Conservation (phyloP, 805 yeast genomes). For the Cyberlindnera suaveolens region DNA sequence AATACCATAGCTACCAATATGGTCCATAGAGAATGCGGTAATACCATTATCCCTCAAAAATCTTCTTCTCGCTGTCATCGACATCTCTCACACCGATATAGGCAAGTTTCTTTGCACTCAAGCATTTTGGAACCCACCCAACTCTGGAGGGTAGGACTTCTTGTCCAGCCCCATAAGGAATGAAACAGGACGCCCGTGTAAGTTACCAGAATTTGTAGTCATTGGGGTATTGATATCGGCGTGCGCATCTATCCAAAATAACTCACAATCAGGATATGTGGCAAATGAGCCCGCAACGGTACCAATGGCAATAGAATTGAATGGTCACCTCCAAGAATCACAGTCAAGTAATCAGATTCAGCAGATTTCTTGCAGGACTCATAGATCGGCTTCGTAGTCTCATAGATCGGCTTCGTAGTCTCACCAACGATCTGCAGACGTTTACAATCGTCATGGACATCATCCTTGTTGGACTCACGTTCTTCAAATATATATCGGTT, state of each 20-base stretch:
- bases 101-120: conserved; percentile 67
- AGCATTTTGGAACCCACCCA: conserved; percentile 73
- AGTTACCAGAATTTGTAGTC: conserved; percentile 79
- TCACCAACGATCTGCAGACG: conserved; percentile 74
- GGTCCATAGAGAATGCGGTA: conserved; percentile 91
- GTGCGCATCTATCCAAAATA: conserved; percentile 96
- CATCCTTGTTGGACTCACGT: conserved; percentile 36
- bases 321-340: conserved; percentile 95
- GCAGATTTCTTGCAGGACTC: conserved; percentile 51
- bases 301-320: conserved; percentile 93
- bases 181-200: conserved; percentile 95
- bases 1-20: conserved; percentile 90
- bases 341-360: conserved; percentile 48
- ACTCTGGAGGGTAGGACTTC: conserved; percentile 62
- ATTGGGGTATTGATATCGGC: conserved; percentile 92
- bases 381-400: conserved; percentile 59
- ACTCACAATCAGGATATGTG: conserved; percentile 78
- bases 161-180: conserved; percentile 79
- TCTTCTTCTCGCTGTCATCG: conserved; percentile 76
- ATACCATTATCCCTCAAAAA: conserved; percentile 65
- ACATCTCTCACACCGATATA: conserved; percentile 94
- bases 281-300: conserved; percentile 81
- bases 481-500: conserved; percentile 26
- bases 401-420: conserved; percentile 59
- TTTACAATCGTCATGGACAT: conserved; percentile 52